Evolutionary conservation across 1,139 yeast species (phyloP).

Genomic region (Scheffersomyces lignicola): DNA sequence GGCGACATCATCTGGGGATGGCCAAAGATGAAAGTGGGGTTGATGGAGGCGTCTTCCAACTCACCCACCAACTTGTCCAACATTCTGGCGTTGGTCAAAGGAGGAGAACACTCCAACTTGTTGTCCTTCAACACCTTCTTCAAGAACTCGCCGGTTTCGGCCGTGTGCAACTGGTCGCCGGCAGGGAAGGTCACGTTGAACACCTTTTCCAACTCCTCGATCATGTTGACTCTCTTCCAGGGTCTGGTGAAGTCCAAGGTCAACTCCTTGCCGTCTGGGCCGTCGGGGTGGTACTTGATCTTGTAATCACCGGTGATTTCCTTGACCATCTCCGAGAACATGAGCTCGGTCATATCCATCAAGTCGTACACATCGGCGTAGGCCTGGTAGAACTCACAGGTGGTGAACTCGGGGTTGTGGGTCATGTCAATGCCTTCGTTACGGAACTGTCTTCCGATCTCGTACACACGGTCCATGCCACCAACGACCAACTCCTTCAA

Average conservation of each 20-base stretch:
- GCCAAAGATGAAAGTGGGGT: slow-evolving; percentile 97
- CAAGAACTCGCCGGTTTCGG: slow-evolving; percentile 89
- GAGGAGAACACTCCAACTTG: slow-evolving; percentile 92
- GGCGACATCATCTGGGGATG: slow-evolving; percentile 99
- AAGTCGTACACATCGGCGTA: slow-evolving; percentile 92
- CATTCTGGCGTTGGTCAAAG: slow-evolving; percentile 98
- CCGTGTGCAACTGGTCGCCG: slow-evolving; percentile 92
- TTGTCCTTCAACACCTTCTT: slow-evolving; percentile 74
- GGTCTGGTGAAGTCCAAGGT: slow-evolving; percentile 91
- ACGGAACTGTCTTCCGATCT: slow-evolving; percentile 98
- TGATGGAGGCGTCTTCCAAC: slow-evolving; percentile 85
- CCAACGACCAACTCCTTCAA: slow-evolving; percentile 97
- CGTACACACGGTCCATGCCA: slow-evolving; percentile 97
- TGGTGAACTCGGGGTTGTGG: slow-evolving; percentile 97
- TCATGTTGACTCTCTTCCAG: slow-evolving; percentile 98
- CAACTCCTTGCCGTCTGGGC: slow-evolving; percentile 76
- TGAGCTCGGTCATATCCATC: slow-evolving; percentile 94
- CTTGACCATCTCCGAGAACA: slow-evolving; percentile 97
- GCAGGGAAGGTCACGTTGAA: slow-evolving; percentile 91
- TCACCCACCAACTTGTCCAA: slow-evolving; percentile 97
- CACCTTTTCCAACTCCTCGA: slow-evolving; percentile 87
- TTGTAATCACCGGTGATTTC: slow-evolving; percentile 87
- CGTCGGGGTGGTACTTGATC: slow-evolving; percentile 87
- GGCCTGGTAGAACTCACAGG: slow-evolving; percentile 95
- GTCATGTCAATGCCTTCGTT: slow-evolving; percentile 98